Evolutionary conservation across 208 protist species (phyloP).

Genomic region (Trypanosoma theileri): DNA sequence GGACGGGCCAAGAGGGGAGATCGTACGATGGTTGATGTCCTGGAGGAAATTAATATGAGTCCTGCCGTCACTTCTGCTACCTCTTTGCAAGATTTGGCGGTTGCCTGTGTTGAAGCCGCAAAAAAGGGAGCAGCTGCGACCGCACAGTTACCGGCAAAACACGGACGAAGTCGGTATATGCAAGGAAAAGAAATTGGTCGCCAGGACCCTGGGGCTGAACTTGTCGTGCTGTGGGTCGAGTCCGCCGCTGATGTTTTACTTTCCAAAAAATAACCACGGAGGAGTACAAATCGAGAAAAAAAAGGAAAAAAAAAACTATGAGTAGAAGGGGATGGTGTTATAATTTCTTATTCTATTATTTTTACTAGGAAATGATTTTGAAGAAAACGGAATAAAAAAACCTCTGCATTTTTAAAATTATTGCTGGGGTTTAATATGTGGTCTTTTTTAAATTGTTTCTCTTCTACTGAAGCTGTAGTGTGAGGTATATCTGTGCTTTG

Average conservation of each 20-base stretch:
- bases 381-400: no score
- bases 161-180: slow-evolving; percentile 54
- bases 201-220: slow-evolving; percentile 56
- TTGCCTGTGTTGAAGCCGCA: slow-evolving; percentile 38
- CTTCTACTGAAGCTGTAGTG: no score
- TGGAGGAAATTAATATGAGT: slow-evolving; percentile 40
- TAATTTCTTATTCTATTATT: no score
- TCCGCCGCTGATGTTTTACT: slow-evolving; percentile 5
- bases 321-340: no score
- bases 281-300: slow-evolving; percentile 7
- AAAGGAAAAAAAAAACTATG: neutral
- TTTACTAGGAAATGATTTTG: no score
- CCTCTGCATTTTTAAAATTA: no score
- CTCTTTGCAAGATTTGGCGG: slow-evolving; percentile 38
- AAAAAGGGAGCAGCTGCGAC: slow-evolving; percentile 33
- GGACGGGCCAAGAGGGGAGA: slow-evolving; percentile 51
- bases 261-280: no score
- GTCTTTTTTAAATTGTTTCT: no score
- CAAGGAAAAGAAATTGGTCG: slow-evolving; percentile 60
- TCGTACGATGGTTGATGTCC: slow-evolving; percentile 72
- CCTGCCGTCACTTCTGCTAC: slow-evolving; percentile 32
- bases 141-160: slow-evolving; percentile 45
- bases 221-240: slow-evolving; percentile 47
- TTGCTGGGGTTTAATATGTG: no score
- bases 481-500: no score